Conservation (phyloP, 1,284 basidiomycete species). For the Papiliotrema nemorosa region DNA sequence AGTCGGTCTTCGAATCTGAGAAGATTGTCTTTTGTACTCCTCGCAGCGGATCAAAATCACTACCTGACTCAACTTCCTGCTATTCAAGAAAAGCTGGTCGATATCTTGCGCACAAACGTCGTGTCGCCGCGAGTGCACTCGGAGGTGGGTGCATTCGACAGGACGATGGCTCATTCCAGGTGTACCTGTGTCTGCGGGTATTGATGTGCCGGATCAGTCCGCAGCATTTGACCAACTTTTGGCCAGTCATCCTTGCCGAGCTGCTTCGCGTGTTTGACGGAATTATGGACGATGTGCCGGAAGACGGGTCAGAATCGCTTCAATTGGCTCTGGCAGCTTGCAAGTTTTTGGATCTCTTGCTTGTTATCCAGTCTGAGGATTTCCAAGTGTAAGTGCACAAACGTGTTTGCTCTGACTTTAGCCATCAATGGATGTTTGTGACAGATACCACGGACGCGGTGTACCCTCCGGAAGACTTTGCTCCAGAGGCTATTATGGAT, state of each 20-base stretch:
- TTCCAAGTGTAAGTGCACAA: slow-evolving; percentile 81
- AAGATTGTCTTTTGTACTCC: slow-evolving; percentile 78
- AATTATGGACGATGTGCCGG: slow-evolving; percentile 52
- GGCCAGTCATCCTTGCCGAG: slow-evolving; percentile 94
- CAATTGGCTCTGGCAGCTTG: slow-evolving; percentile 79
- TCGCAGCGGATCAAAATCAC: slow-evolving; percentile 81
- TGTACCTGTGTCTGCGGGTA: slow-evolving; percentile 86
- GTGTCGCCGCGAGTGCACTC: slow-evolving; percentile 81
- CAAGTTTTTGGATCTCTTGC: slow-evolving; percentile 88
- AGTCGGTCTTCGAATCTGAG: slow-evolving; percentile 84
- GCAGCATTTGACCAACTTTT: slow-evolving; percentile 90
- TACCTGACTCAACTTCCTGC: slow-evolving; percentile 84
- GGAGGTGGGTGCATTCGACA: slow-evolving; percentile 59
- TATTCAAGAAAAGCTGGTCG: slow-evolving; percentile 95
- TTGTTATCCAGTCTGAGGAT: slow-evolving; percentile 91
- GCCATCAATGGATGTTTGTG: slow-evolving; percentile 98
- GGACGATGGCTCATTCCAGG: slow-evolving; percentile 28
- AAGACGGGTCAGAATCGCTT: slow-evolving; percentile 76
- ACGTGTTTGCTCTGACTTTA: slow-evolving; percentile 41
- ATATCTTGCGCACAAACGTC: slow-evolving; percentile 72
- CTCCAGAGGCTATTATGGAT: slow-evolving; percentile 84
- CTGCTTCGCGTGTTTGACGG: slow-evolving; percentile 64
- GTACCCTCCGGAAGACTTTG: slow-evolving; percentile 77
- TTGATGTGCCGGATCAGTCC: slow-evolving; percentile 86
- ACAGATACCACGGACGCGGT: slow-evolving; percentile 96